Conservation (phyloP, 306 rosid species). For the Begonia peltatifolia region DNA sequence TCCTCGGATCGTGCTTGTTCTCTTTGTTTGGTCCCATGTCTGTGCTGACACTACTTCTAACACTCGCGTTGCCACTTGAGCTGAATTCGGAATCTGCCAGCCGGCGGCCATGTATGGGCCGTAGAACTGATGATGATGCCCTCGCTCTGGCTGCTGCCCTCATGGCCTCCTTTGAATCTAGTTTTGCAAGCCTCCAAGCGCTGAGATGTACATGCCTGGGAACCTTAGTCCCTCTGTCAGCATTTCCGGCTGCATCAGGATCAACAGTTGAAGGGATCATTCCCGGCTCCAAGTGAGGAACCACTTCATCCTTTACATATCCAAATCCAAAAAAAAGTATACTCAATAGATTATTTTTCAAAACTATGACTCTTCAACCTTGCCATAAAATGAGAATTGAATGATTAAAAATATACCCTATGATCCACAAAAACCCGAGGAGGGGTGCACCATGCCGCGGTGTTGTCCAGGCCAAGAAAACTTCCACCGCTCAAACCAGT, state of each 20-base stretch:
- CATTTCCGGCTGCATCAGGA: conserved; percentile 76
- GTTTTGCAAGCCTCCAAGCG: conserved; percentile 93
- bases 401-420: conserved; percentile 41
- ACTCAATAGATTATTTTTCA: too few relatives aligned
- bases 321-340: too few relatives aligned
- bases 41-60: conserved; percentile 80
- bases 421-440: conserved; percentile 90
- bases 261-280: conserved; percentile 94
- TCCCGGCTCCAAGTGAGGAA: conserved; percentile 98
- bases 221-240: conserved; percentile 51
- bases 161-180: conserved; percentile 75
- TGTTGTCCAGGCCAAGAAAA: conserved; percentile 78
- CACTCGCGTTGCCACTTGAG: conserved; percentile 84
- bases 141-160: conserved; percentile 93
- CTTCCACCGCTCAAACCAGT: conserved; percentile 98
- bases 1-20: conserved; percentile 44
- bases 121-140: conserved; percentile 91
- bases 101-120: conserved; percentile 48
- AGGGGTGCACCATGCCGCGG: conserved; percentile 98
- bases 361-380: too few relatives aligned
- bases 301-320: conserved; percentile 64
- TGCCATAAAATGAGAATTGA: too few relatives aligned
- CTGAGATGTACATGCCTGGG: conserved; percentile 68
- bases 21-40: conserved; percentile 50
- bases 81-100: conserved; percentile 48